Conservation (phyloP, 1,284 basidiomycete species). For the Pterula multifida region DNA sequence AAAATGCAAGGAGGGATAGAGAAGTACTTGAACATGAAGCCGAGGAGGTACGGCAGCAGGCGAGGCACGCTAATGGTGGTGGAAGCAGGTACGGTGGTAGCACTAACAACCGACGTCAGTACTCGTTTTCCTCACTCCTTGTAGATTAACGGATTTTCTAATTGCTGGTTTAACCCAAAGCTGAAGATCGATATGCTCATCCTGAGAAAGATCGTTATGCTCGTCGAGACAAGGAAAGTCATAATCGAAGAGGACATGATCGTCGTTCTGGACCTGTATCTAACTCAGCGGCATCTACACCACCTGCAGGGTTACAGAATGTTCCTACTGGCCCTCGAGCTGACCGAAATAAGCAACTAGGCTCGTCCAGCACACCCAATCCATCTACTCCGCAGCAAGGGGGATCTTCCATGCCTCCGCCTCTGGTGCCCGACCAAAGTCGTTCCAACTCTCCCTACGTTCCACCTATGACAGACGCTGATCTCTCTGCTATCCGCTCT, state of each 20-base stretch:
- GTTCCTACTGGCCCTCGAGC: constrained; percentile 80
- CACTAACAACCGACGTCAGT: constrained; percentile 35
- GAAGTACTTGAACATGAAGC: constrained; percentile 66
- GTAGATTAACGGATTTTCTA: constrained; percentile 7
- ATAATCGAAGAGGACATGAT: constrained; percentile 21
- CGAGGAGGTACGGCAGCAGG: constrained; percentile 45
- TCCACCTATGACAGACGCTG: constrained; percentile 66
- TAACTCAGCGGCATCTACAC: constrained; percentile 19
- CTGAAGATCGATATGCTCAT: constrained; percentile 48
- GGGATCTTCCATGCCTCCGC: constrained; percentile 35
- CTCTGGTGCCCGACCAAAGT: constrained; percentile 27
- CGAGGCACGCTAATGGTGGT: constrained; percentile 22
- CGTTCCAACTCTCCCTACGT: constrained; percentile 21
- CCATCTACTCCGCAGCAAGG: constrained; percentile 20
- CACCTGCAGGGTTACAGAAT: constrained; percentile 41
- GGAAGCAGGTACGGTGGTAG: constrained; percentile 25
- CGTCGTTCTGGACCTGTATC: constrained; percentile 18
- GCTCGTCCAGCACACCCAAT: constrained; percentile 20
- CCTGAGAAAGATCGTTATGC: constrained; percentile 35
- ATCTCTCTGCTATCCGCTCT: constrained; percentile 69
- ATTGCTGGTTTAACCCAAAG: constrained; percentile 24
- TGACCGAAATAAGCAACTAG: constrained; percentile 39
- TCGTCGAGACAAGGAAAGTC: constrained; percentile 23
- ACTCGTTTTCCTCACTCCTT: constrained; percentile 12
- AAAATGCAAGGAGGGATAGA: constrained; percentile 43